A percentile compares a stretch with the other conserved stretches of the same genome.
Conservation (phyloP, 805 yeast genomes). For the Wickerhamomyces sydowiorum region DNA sequence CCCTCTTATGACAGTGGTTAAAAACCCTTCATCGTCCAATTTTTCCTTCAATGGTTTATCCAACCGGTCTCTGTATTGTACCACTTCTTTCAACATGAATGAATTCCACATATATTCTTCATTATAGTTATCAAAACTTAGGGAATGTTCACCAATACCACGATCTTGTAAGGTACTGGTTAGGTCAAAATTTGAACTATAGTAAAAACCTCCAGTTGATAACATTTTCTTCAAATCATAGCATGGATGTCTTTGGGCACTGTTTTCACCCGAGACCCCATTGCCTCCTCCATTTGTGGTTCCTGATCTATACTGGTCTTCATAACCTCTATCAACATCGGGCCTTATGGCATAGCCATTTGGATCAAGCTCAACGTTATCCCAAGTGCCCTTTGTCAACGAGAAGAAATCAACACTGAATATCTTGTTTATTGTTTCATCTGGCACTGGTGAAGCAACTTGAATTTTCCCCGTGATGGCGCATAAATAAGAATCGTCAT, state of each 20-base stretch:
- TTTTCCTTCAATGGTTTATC: constrained; percentile 52
- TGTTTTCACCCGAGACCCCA: constrained; percentile 13
- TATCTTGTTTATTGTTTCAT: constrained; percentile 76
- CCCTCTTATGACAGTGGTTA: constrained; percentile 92
- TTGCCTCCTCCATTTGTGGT: constrained; percentile 3
- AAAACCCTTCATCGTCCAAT: constrained; percentile 71
- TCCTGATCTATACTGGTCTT: constrained; percentile 12
- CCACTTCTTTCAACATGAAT: constrained; percentile 79
- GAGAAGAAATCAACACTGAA: constrained; percentile 85
- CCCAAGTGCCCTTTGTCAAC: constrained; percentile 70
- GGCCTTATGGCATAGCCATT: constrained; percentile 58
- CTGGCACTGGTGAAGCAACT: constrained; percentile 78
- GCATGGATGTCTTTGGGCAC: constrained; percentile 54
- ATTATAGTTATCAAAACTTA: constrained; percentile 57
- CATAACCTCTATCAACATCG: constrained; percentile 25
- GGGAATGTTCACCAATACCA: constrained; percentile 45
- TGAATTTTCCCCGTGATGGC: constrained; percentile 70
- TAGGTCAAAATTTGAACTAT: constrained; percentile 86
- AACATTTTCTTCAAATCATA: constrained; percentile 70
- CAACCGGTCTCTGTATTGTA: constrained; percentile 66
- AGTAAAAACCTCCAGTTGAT: constrained; percentile 86
- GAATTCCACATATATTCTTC: constrained; percentile 96
- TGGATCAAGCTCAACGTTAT: constrained; percentile 61
- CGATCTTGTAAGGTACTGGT: constrained; percentile 81
- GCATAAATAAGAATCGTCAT: constrained; percentile 64